Conservation (phyloP, 441 rosid species). For the Arabidopsis lyrata region DNA sequence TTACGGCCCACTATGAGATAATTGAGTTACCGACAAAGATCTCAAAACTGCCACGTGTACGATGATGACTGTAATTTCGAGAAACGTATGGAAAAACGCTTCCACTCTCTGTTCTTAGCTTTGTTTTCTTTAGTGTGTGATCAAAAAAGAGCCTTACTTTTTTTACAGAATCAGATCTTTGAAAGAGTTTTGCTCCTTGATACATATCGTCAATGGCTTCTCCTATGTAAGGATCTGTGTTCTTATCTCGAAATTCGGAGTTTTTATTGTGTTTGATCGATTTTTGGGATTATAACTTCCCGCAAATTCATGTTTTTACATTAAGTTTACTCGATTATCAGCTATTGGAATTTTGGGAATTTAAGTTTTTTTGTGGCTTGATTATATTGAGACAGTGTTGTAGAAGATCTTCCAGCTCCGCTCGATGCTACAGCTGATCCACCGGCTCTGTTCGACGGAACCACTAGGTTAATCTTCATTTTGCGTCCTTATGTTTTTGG, state of each 20-base stretch:
- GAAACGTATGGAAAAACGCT: not conserved
- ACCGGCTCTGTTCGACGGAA: conserved; percentile 67
- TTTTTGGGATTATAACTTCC: not conserved
- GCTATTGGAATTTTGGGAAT: not conserved
- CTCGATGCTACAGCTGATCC: conserved; percentile 55
- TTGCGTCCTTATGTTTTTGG: not conserved
- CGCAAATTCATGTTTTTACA: not conserved
- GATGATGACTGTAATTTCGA: not conserved
- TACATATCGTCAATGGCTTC: conserved; percentile 27
- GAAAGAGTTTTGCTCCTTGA: not conserved
- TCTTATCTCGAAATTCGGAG: not conserved
- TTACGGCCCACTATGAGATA: not conserved
- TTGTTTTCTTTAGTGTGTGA: not conserved
- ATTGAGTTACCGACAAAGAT: conserved; percentile 5
- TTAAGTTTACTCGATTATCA: not conserved
- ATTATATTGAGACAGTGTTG: conserved; percentile 32
- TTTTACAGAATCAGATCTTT: conserved; percentile 1
- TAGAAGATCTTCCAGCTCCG: conserved; percentile 48
- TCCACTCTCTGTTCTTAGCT: not conserved
- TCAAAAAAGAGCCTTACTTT: not conserved
- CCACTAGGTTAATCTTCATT: conserved; percentile 52
- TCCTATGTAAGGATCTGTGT: conserved; percentile 33
- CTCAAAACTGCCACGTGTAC: conserved; percentile 23
- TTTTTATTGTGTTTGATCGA: not conserved
- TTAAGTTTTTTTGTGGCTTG: not conserved